Base-by-base conservation (phyloP, 192 early-diverging fungal species). In the Coemansia sp. region DNA sequence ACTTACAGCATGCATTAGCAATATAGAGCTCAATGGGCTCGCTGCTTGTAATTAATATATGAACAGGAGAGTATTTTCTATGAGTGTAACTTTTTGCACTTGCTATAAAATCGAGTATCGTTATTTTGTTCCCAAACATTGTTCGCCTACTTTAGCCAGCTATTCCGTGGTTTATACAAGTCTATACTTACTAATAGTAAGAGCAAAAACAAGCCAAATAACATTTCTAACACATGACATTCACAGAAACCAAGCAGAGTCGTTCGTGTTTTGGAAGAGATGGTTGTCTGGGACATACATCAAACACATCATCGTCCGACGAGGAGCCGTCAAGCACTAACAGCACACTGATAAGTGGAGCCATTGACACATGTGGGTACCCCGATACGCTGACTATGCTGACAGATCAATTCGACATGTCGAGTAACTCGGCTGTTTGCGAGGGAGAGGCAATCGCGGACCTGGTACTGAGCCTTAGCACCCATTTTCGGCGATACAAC, bases 401-500 rank as follows among this genome's bases (percentile, higher is more conserved):
- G 15, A 17, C 40, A 7, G 36, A 42, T n/a, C 22, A 44, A 13
- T n/a, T 59, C 45, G 40, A 42, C 38, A 40, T 13, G 6, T 59
- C 53, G n/a, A 42, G 50, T 2, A 50, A 19, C 45, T 47, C 64
- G 14, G 55, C 68, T 62, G 50, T 54, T 34, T 33, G 54, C 9
- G 66, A 68, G 40, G 59, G 66, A 19, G 66, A 68, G 20, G 50
- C 50, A 13, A 59, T 75, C 20, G 58, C 55, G 0, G 55, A 45
- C 17, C 23, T 68, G 34, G 38, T 64, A 13, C 19, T 27, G 38
- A 57, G 55, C 23, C 61, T 68, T 14, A 23, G 59, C 28, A n/a
- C 37, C 34, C 72, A 67, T 42, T 57, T 74, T 30, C 62, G 48
- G 7, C 53, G 48, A 28, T 68, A 75, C 34, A 68, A 55, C 25